Evolutionary conservation across 2,329 filamentous ascomycete species (phyloP).

Genomic region (Madurella mycetomatis): DNA sequence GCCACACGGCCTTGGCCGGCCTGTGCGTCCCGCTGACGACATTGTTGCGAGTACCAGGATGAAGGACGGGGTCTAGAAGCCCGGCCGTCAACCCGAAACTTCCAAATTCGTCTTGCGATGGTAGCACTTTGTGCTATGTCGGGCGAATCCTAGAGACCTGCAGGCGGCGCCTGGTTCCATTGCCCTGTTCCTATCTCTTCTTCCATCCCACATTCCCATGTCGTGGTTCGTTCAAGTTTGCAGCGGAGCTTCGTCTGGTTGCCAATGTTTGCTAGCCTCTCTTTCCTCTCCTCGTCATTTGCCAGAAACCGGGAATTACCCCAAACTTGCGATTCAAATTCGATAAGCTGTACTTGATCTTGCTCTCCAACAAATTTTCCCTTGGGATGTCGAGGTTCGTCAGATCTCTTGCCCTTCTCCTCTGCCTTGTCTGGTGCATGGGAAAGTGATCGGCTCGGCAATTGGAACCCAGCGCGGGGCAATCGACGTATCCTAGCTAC

Average conservation of each 20-base stretch:
- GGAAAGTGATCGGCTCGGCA: conserved; percentile 1
- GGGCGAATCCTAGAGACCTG: conserved; percentile 2
- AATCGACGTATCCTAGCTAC: conserved; percentile 9
- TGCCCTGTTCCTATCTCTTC: conserved; percentile 7
- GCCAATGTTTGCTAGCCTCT: not conserved
- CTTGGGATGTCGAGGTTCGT: conserved; percentile 19
- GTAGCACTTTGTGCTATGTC: not conserved
- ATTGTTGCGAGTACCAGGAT: not conserved
- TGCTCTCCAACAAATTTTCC: not conserved
- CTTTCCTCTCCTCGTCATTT: not conserved
- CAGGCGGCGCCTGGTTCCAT: conserved; percentile 16
- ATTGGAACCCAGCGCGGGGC: conserved; percentile 17
- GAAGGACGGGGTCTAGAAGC: not conserved
- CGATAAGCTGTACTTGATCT: no score
- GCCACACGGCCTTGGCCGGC: not conserved
- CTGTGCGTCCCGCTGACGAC: conserved; percentile 8
- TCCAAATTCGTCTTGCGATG: conserved; percentile 6
- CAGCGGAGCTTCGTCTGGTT: not conserved
- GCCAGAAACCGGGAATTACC: not conserved
- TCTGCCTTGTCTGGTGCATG: conserved; percentile 23
- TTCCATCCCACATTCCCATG: not conserved
- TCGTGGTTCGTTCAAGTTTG: not conserved
- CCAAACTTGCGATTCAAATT: not conserved
- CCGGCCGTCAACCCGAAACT: not conserved
- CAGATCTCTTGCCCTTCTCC: conserved; percentile 19